These are phyloP conservation scores for Carex myosuroides DNA, from an alignment of 176 grass and related monocot genomes.

Conservation along the genomic window DNA sequence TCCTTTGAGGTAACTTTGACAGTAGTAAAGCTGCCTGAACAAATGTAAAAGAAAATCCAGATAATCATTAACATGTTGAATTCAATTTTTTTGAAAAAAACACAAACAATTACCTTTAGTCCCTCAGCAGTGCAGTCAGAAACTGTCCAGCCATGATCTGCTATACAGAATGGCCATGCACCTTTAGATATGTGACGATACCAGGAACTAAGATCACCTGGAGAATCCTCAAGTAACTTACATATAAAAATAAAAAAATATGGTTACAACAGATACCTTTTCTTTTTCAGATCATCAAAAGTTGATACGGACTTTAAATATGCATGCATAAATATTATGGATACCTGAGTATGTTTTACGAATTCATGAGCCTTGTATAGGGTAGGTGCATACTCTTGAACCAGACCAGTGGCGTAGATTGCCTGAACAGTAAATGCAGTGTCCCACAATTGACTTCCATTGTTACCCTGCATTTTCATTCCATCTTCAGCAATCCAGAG, in stretches of 20 bases:
- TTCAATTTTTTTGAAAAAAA: background rate
- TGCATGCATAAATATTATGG: background rate
- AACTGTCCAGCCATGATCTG: constrained; percentile 85
- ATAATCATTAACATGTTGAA: background rate
- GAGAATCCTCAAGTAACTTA: constrained; percentile 70
- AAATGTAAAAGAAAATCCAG: constrained; percentile 3
- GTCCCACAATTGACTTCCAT: constrained; percentile 75
- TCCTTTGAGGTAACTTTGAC: constrained; percentile 77
- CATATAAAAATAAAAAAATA: background rate
- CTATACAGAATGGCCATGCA: constrained; percentile 87
- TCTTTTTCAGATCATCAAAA: constrained; percentile 5
- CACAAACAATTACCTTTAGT: constrained; percentile 41
- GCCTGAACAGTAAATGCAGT: constrained; percentile 74
- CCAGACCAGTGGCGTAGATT: constrained; percentile 43
- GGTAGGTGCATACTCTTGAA: constrained; percentile 38
- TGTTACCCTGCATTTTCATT: constrained; percentile 71
- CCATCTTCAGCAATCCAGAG: constrained; percentile 84
- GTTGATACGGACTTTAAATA: background rate
- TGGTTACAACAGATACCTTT: background rate
- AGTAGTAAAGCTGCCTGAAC: constrained; percentile 58
- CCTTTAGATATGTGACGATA: constrained; percentile 99
- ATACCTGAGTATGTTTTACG: constrained; percentile 34
- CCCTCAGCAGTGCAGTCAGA: constrained; percentile 95
- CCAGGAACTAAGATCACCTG: constrained; percentile 65
- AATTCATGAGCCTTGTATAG: constrained; percentile 46